Base-by-base conservation (phyloP, 805 yeast genomes). In the Nakazawaea anatomiae region DNA sequence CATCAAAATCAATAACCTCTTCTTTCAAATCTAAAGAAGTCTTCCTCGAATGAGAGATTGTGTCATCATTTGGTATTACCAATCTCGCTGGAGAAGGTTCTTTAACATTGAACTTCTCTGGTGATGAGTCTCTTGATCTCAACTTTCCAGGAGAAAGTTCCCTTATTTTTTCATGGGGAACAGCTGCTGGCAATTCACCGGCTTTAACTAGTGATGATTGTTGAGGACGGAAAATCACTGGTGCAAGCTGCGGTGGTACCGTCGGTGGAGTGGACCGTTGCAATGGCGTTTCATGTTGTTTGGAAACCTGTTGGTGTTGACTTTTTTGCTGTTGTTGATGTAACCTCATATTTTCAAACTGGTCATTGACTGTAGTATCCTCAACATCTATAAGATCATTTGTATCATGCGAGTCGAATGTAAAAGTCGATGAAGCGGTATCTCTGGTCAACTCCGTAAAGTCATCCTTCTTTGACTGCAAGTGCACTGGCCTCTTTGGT, bases 21-120 rank as follows among this genome's bases (percentile, higher is more conserved):
- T 44, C 52, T 44, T 48, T 41, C 35, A 49, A 40, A 32, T 49
- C 52, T 29, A 49, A 35, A 8, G 52, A 49, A 3, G 51, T 40
- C 10, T 44, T 34, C 14, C 52, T 39, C 6, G 44, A 27, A 6
- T 44, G 43, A 40, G 43, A 28, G 2, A 9, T 40, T 25, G 4
- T 34, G 6, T 29, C 41, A 27, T 12, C 12, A 36, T 44, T 36
- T 27, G 35, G 18, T 11, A 31, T 34, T 27, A 35, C 36, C 40
- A 44, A 36, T 2, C 34, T 36, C 5, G 9, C 36, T 4, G 43
- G 43, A 9, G 43, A 40, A 5, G 12, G 27, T 10, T 42, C 40
- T 9, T 9, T 32, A 8, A 32, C 11, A 9, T 32, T 32, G 11
- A 32, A 11, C 11, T 32, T 8, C 35, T 32, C 35, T 4, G 43